Base-by-base conservation (phyloP, 306 rosid genomes). In the Casuarina glauca region DNA sequence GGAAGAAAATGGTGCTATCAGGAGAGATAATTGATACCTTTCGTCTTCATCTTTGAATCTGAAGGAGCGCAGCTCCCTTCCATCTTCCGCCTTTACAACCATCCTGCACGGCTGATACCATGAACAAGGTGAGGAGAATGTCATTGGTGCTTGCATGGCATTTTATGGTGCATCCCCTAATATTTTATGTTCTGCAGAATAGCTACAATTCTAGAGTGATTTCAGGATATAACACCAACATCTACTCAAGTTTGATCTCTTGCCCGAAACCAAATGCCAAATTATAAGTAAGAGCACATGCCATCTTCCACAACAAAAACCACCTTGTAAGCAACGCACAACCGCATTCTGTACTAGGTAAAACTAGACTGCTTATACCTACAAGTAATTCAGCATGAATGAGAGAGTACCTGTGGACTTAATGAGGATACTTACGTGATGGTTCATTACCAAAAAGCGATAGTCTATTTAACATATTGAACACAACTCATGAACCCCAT, bases 21-120 rank as follows among this genome's bases (percentile, higher is more conserved):
- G 32, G 32, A 26, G 32, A 26, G 32, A 26, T 26, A 19, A 35
- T 69, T n/a, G 41, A 20, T 50, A 79, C 97, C 97, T 87, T 80
- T 89, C 70, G 64, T 94, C 98, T 86, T 94, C 98, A 70, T 90
- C 87, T 78, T 90, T 94, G 86, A 94, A 86, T 73, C 68, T 88
- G 91, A 94, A 94, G 72, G 94, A 58, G 11, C 97, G 96, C 52
- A 94, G 83, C 84, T 89, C 88, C 78, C 82, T 90, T 32, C 97
- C 98, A 69, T 89, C 92, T 20, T 82, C 91, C 17, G 98, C 84
- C 76, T 89, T 94, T 61, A 92, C 78, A 74, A 83, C 90, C 83
- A 94, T 89, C 98, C 98, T 94, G 97, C 83, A 91, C 85, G 81
- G 85, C 94, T 94, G 90, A 82, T 69, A 61, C 79, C 77, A 85